phyloP scores from a whole-genome alignment of 352 stramenopile species.

The Phytophthora foliorum region DNA sequence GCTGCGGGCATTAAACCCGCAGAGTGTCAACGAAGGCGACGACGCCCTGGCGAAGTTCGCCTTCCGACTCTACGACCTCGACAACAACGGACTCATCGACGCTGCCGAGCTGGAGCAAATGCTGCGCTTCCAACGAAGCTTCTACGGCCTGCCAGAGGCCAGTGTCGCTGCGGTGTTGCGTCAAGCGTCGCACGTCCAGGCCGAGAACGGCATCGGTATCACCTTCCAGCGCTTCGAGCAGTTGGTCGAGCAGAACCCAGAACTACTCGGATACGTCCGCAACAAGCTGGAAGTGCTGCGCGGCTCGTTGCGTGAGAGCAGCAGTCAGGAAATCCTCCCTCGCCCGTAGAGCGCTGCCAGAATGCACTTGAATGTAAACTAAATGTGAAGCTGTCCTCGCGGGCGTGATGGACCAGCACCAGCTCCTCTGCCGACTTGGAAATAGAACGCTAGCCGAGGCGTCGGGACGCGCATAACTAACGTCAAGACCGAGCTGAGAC shows the following conservation, averaged over 20 bases:
- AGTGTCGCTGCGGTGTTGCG: constrained; percentile 39
- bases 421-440: background rate
- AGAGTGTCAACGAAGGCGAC: constrained; percentile 37
- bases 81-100: constrained; percentile 70
- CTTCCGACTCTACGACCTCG: constrained; percentile 72
- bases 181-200: constrained; percentile 32
- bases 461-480: too few species aligned
- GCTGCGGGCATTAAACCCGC: constrained; percentile 61
- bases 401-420: too few species aligned
- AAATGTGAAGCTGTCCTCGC: constrained; percentile 29
- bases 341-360: constrained; percentile 8
- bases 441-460: constrained; percentile 1
- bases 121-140: constrained; percentile 56
- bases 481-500: background rate
- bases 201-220: constrained; percentile 28
- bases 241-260: constrained; percentile 47
- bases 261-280: constrained; percentile 57
- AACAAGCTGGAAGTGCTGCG: constrained; percentile 65
- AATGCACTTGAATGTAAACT: constrained; percentile 26
- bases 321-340: constrained; percentile 5
- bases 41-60: constrained; percentile 62
- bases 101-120: constrained; percentile 55
- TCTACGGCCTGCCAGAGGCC: constrained; percentile 52
- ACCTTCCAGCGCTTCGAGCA: constrained; percentile 55
- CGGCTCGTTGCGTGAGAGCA: constrained; percentile 54